Percentiles rank a stretch among this genome's conserved stretches.
These are phyloP conservation scores for Conticribra guillardii DNA, from an alignment of 108 stramenopile genomes.

Conservation along the genomic window DNA sequence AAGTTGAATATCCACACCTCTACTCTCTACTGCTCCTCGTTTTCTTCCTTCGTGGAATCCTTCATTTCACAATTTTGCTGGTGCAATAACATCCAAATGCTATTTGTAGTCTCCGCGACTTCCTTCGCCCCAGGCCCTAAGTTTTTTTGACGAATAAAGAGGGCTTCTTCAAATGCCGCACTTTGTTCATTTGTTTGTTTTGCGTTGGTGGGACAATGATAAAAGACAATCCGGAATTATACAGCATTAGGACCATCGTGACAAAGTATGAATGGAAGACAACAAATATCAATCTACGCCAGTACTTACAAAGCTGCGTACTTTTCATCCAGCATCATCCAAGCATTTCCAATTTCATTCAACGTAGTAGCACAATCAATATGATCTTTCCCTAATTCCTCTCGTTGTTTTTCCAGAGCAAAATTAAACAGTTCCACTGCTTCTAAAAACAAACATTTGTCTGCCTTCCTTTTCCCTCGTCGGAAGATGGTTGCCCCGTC, in stretches of 20 bases:
- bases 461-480: slow-evolving; percentile 12
- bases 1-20: not conserved
- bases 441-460: slow-evolving; percentile 16
- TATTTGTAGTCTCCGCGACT: slow-evolving; percentile 26
- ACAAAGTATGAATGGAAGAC: not conserved
- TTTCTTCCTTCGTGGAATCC: not conserved
- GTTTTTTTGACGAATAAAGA: slow-evolving; percentile 16
- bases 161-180: slow-evolving; percentile 25
- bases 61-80: slow-evolving; percentile 14
- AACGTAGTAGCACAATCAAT: slow-evolving; percentile 24
- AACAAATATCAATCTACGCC: too few species aligned
- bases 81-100: slow-evolving; percentile 33
- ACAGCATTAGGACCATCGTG: too few species aligned
- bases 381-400: slow-evolving; percentile 30
- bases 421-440: slow-evolving; percentile 32
- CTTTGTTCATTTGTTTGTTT: not conserved
- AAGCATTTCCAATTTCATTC: slow-evolving; percentile 31
- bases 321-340: slow-evolving; percentile 26
- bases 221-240: not conserved
- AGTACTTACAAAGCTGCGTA: slow-evolving; percentile 20
- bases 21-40: not conserved
- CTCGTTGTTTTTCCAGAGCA: slow-evolving; percentile 22
- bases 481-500: slow-evolving; percentile 14
- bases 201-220: not conserved
- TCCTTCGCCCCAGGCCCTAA: slow-evolving; percentile 25